A percentile compares a stretch with the other conserved stretches of the same genome.
phyloP scores from a whole-genome alignment of 345 rosid genomes.

The Citrus trifoliata region DNA sequence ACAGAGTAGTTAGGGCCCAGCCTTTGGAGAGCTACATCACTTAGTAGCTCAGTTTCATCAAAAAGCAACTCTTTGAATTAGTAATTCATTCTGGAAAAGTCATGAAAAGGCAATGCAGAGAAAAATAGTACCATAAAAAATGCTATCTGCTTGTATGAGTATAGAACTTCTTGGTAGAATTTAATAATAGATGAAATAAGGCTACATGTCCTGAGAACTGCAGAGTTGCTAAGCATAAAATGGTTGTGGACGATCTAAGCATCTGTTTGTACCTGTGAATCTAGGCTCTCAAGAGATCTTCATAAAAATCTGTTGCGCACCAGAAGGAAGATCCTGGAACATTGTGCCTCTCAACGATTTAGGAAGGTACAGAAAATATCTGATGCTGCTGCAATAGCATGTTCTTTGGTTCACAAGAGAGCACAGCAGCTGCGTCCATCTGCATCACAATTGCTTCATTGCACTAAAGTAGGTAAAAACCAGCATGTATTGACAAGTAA shows the following conservation, averaged over 20 bases:
- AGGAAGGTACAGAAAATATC: constrained; percentile 50
- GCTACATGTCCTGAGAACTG: background rate
- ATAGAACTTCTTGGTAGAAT: background rate
- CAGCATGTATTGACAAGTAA: constrained; percentile 21
- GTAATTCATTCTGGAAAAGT: background rate
- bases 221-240: background rate
- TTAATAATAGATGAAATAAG: background rate
- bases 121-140: background rate
- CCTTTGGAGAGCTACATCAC: background rate
- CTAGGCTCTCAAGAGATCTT: constrained; percentile 63
- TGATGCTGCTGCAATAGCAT: constrained; percentile 56
- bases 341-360: constrained; percentile 40
- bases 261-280: constrained; percentile 6
- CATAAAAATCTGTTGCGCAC: constrained; percentile 49
- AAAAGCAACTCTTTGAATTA: background rate
- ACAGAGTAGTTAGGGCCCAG: background rate
- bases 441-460: constrained; percentile 31
- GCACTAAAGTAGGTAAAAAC: constrained; percentile 29
- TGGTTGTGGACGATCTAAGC: too few species aligned
- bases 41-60: background rate
- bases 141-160: background rate
- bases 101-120: background rate
- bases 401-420: constrained; percentile 62
- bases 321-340: constrained; percentile 50
- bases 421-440: constrained; percentile 51